Percentiles rank a stretch among this genome's conserved stretches.
Evolutionary conservation across 2,329 filamentous ascomycete species (phyloP).

Genomic region (Byssoonygena ceratinophila): DNA sequence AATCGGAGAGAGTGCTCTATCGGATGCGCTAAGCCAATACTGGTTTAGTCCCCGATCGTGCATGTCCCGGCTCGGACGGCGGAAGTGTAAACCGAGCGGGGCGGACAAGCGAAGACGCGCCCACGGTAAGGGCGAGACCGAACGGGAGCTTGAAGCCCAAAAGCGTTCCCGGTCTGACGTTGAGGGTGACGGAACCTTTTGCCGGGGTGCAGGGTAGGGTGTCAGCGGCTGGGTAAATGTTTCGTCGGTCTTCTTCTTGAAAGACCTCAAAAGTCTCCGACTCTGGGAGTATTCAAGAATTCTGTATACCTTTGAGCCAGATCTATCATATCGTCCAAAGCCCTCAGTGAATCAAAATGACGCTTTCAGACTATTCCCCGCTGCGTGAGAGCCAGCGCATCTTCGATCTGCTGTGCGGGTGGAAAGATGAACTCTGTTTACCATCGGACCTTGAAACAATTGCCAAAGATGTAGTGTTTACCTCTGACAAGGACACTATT

Average conservation of each 20-base stretch:
- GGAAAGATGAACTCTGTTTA: conserved; percentile 27
- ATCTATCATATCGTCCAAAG: neutral
- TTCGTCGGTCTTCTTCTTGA: neutral
- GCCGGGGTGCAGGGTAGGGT: neutral
- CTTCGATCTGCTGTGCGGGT: conserved; percentile 28
- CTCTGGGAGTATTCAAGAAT: neutral
- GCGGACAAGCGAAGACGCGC: neutral
- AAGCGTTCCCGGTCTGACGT: neutral
- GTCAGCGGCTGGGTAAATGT: neutral
- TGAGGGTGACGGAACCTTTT: neutral
- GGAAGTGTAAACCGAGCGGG: neutral
- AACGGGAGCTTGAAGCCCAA: neutral
- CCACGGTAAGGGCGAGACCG: neutral
- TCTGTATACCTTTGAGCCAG: neutral
- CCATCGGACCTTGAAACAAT: conserved; percentile 25
- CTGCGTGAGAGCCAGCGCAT: conserved; percentile 28
- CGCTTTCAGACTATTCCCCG: conserved; percentile 4
- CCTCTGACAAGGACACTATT: conserved; percentile 28
- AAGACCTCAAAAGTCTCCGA: neutral
- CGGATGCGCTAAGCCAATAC: neutral
- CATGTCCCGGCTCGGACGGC: neutral
- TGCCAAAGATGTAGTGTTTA: conserved; percentile 30
- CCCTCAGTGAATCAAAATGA: neutral
- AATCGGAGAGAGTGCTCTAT: neutral
- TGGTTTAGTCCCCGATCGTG: neutral